Evolutionary conservation across 371 early-diverging fungal genomes (phyloP).

Genomic region (Smittium mucronatum): DNA sequence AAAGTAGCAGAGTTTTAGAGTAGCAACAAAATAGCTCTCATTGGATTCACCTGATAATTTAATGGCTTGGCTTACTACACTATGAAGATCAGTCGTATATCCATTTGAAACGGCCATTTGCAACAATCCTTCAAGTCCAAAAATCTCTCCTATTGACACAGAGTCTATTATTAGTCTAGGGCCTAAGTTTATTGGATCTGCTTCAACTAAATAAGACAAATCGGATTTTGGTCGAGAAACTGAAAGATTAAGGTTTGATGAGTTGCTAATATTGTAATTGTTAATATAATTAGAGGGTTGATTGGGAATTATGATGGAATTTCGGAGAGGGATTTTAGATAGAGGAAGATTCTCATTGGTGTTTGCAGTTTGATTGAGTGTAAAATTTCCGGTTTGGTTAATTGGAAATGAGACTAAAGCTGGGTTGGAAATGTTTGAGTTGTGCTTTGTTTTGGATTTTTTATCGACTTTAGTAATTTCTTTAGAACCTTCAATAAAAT

Average conservation of each 20-base stretch:
- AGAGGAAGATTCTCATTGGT: background rate
- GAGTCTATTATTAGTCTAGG: background rate
- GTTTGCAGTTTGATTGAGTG: too few relatives aligned
- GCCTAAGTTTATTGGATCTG: background rate
- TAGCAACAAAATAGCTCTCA: background rate
- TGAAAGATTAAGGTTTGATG: background rate
- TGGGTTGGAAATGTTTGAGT: background rate
- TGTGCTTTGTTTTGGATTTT: background rate
- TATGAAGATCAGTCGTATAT: conserved; percentile 3
- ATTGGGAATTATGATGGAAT: background rate
- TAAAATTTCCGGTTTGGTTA: background rate
- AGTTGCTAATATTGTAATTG: background rate
- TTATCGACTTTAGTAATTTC: background rate
- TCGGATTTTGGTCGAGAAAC: background rate
- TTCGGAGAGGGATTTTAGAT: background rate
- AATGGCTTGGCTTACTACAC: background rate
- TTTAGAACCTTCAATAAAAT: background rate
- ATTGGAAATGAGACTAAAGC: background rate
- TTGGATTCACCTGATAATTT: too few relatives aligned
- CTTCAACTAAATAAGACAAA: background rate
- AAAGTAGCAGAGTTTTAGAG: background rate
- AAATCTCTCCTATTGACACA: background rate
- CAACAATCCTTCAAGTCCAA: background rate
- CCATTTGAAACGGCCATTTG: background rate
- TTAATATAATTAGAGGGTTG: background rate